Percentiles rank a stretch among this genome's conserved stretches.
Conservation (phyloP, 106 monocot genomes). For the Allium sativum region DNA sequence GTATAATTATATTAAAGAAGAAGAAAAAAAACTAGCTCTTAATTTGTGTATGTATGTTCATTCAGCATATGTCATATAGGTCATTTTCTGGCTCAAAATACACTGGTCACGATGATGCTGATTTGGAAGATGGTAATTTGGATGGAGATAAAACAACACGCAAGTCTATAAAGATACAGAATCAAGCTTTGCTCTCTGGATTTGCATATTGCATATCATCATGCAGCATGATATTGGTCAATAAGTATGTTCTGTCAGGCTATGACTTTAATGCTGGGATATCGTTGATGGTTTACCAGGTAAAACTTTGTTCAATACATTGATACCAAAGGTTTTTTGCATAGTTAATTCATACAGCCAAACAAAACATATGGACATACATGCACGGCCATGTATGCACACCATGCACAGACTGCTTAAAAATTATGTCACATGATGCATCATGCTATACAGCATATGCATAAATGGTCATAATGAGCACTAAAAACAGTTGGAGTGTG, state of each 20-base stretch:
- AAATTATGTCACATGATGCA: no score
- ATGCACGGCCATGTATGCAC: no score
- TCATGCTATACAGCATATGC: no score
- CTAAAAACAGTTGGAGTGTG: no score
- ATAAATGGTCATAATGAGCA: no score
- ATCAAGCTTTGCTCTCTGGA: constrained; percentile 82
- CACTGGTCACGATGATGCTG: constrained; percentile 31
- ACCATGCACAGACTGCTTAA: no score
- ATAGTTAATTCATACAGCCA: background rate
- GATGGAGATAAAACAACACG: constrained; percentile 26
- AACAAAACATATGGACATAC: background rate
- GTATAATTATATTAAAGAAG: constrained; percentile 1
- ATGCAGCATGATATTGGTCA: constrained; percentile 98
- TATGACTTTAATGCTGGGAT: constrained; percentile 92
- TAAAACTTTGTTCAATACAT: constrained; percentile 11
- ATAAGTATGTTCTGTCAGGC: constrained; percentile 81
- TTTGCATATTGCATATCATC: constrained; percentile 91
- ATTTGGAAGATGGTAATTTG: constrained; percentile 64
- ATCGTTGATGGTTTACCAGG: constrained; percentile 93
- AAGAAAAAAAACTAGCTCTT: background rate
- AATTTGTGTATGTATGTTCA: no score
- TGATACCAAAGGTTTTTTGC: background rate
- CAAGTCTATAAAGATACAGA: constrained; percentile 46
- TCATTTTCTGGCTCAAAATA: constrained; percentile 40
- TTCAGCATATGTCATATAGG: constrained; percentile 13